A percentile compares a stretch with the other conserved stretches of the same genome.
phyloP scores from a whole-genome alignment of 208 protist species.

The Crithidia bombi region DNA sequence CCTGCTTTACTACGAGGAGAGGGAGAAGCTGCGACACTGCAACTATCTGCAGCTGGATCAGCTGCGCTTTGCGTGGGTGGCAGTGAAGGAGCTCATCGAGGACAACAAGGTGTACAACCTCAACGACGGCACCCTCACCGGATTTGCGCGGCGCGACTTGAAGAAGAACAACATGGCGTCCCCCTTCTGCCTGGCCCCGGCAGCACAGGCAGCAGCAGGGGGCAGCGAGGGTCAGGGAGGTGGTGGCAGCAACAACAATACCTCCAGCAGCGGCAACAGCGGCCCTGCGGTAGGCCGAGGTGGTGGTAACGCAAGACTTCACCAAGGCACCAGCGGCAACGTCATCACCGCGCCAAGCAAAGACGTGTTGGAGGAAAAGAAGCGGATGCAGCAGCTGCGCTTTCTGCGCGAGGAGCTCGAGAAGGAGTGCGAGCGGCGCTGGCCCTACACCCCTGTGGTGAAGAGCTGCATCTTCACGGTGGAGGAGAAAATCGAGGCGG shows the following conservation, averaged over 20 bases:
- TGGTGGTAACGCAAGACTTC: conserved; percentile 27
- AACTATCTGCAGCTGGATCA: conserved; percentile 80
- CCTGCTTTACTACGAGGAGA: conserved; percentile 70
- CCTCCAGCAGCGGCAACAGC: conserved; percentile 14
- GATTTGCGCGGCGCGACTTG: conserved; percentile 62
- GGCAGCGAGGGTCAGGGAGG: not conserved
- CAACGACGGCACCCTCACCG: conserved; percentile 64
- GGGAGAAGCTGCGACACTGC: conserved; percentile 48
- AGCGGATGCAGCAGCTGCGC: conserved; percentile 54
- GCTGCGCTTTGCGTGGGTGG: conserved; percentile 76
- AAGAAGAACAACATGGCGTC: conserved; percentile 62
- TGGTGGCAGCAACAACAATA: conserved; percentile 4
- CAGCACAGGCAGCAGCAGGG: conserved; percentile 1
- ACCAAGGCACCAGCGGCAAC: conserved; percentile 53
- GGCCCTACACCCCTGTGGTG: conserved; percentile 70
- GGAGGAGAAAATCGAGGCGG: conserved; percentile 54
- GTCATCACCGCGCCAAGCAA: conserved; percentile 54
- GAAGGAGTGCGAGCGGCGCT: conserved; percentile 59
- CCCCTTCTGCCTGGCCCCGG: conserved; percentile 32
- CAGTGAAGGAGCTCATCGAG: conserved; percentile 71
- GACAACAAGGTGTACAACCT: conserved; percentile 58
- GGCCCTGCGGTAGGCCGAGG: conserved; percentile 18
- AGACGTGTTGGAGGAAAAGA: conserved; percentile 48
- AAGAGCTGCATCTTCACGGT: conserved; percentile 70
- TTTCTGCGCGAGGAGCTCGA: conserved; percentile 67